A percentile compares a stretch with the other conserved stretches of the same genome.
phyloP scores from a whole-genome alignment of 257 asterid species.

The Scutellaria barbata region DNA sequence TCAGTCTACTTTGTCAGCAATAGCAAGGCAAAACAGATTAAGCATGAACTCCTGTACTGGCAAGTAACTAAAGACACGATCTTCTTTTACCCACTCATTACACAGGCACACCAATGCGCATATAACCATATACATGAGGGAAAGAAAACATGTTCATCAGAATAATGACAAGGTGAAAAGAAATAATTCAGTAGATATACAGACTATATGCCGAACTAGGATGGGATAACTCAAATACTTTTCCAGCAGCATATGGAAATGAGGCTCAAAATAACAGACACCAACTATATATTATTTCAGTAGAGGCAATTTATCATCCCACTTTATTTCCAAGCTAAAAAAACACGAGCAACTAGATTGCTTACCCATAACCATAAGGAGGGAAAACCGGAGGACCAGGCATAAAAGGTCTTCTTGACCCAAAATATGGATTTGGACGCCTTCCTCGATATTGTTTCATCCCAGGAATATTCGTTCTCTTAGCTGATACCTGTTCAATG shows the following conservation, averaged over 20 bases:
- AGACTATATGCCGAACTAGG: neutral
- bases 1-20: neutral
- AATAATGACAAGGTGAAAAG: slow-evolving; percentile 3
- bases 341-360: slow-evolving; percentile 9
- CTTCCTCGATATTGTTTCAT: slow-evolving; percentile 66
- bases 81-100: neutral
- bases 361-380: slow-evolving; percentile 65
- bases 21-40: neutral
- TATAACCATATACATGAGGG: neutral
- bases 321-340: neutral
- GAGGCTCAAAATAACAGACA: too few species aligned
- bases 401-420: slow-evolving; percentile 57
- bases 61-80: neutral
- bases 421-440: slow-evolving; percentile 61
- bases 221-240: neutral
- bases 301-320: slow-evolving; percentile 2
- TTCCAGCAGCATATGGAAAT: too few species aligned
- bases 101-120: neutral
- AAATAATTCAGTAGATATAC: neutral
- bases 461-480: slow-evolving; percentile 68
- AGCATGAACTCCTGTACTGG: neutral
- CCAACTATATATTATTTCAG: slow-evolving; percentile 17
- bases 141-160: neutral
- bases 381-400: slow-evolving; percentile 56
- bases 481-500: slow-evolving; percentile 56